Evolutionary conservation across 768 basidiomycete species (phyloP), one percentile per base, ranked within the genome.

Genomic region (Saitozyma sp.): DNA sequence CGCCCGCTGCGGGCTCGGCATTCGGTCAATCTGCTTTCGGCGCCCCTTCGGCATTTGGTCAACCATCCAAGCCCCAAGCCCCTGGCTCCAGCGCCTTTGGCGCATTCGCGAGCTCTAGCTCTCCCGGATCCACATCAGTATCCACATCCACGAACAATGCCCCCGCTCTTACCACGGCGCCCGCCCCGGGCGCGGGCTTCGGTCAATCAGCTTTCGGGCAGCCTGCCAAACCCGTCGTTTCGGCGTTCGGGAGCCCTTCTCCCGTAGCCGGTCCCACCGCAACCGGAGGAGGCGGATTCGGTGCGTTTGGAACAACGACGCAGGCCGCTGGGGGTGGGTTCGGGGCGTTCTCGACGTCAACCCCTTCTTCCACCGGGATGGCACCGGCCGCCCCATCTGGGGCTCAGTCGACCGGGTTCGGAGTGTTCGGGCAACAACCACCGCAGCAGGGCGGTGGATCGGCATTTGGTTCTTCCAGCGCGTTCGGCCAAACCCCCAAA

Each of bases 191-290:
- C 43, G 14, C 58, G 9, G 68, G 52, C n/a, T 69, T 69, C 46
- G 70, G 70, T 6, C 58, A 59, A 42, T 65, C 68, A 3, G 68
- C 60, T 7, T 73, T 73, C 51, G 71, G 71, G 39, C 61, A 67
- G 42, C 51, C 67, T 6, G 42, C 68, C 19, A 67, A 67, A 37
- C 54, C 65, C 9, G 39, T 41, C 59, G 59, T 62, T 3, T 65
- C 64, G 38, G 64, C 64, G 11, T 69, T 66, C 40, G 64, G 61
- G 19, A 43, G 41, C 14, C 56, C 51, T 54, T 61, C 38, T 53
- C 51, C 42, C 40, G 52, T 11, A 20, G 37, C 37, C 9, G 45
- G 45, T 11, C 58, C 38, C 54, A 52, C 42, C 48, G 56, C 16
- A 41, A 6, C 39, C n/a, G 45, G 45, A 1, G 38, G 50, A 9